These are phyloP conservation scores for Trichoderma harzianum DNA, from an alignment of 2,329 filamentous ascomycete genomes.

Conservation along the genomic window DNA sequence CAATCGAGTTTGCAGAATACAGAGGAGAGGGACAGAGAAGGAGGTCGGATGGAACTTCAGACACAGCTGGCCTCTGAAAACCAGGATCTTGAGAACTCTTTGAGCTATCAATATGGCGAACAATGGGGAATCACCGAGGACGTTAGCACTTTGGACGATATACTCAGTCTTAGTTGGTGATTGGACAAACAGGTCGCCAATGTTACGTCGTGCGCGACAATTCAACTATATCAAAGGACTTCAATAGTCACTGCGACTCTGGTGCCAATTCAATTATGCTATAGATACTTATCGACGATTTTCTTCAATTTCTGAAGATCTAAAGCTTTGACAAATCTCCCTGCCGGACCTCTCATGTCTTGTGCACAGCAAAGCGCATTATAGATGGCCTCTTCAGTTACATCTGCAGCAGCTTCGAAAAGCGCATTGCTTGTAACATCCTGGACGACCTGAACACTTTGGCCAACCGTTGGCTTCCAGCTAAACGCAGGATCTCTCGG, in stretches of 20 bases:
- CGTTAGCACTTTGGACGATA: background rate
- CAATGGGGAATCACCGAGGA: background rate
- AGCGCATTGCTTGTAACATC: conserved; percentile 59
- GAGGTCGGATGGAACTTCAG: background rate
- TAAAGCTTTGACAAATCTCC: conserved; percentile 47
- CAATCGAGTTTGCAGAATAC: background rate
- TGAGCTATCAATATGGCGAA: background rate
- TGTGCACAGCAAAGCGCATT: conserved; percentile 61
- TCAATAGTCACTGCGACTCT: background rate
- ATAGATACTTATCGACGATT: conserved; percentile 37
- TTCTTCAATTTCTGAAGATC: conserved; percentile 44
- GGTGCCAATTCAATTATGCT: background rate
- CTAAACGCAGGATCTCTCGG: conserved; percentile 34
- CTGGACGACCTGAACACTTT: conserved; percentile 40
- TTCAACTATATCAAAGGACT: background rate
- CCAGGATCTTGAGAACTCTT: background rate
- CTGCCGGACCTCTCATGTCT: conserved; percentile 53
- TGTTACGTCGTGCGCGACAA: background rate
- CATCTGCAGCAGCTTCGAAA: conserved; percentile 60
- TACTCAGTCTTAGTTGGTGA: background rate
- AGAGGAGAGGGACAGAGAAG: background rate
- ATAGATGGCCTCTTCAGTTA: conserved; percentile 62
- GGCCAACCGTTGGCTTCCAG: conserved; percentile 35
- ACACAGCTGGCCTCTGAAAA: background rate
- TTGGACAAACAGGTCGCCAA: background rate